phyloP scores from a whole-genome alignment of 2,329 filamentous ascomycete genomes.

The Arthrobotrys musiformis region DNA sequence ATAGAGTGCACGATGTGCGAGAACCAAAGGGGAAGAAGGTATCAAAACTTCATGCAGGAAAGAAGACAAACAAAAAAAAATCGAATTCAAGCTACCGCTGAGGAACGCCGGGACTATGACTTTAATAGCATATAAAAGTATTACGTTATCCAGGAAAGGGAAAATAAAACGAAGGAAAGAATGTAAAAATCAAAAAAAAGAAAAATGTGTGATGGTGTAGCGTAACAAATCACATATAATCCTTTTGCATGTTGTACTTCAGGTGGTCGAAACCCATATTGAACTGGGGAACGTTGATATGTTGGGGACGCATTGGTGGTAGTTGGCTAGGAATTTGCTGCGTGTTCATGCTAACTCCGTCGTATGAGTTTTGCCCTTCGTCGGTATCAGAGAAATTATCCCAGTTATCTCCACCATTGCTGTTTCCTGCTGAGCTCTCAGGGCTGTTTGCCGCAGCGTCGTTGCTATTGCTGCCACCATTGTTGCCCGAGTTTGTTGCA shows the following conservation, averaged over 20 bases:
- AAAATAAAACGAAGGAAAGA: slow-evolving; percentile 2
- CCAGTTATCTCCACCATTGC: slow-evolving; percentile 43
- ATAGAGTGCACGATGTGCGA: slow-evolving; percentile 16
- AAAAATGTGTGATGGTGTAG: neutral
- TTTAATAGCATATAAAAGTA: slow-evolving; percentile 36
- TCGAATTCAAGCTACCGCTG: slow-evolving; percentile 47
- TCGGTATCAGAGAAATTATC: slow-evolving; percentile 53
- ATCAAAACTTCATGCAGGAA: slow-evolving; percentile 26
- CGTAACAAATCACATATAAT: slow-evolving; percentile 24
- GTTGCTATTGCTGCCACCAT: slow-evolving; percentile 15
- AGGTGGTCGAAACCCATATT: slow-evolving; percentile 49
- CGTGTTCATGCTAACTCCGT: slow-evolving; percentile 37
- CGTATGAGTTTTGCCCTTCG: slow-evolving; percentile 51
- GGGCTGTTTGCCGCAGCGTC: slow-evolving; percentile 36
- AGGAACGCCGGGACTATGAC: slow-evolving; percentile 53
- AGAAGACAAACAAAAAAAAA: slow-evolving; percentile 11
- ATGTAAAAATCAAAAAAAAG: too few relatives aligned
- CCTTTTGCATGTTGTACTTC: slow-evolving; percentile 43
- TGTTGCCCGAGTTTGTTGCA: slow-evolving; percentile 31
- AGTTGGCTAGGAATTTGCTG: slow-evolving; percentile 53
- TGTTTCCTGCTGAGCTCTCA: slow-evolving; percentile 45
- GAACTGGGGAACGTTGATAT: slow-evolving; percentile 45
- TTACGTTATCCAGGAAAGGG: slow-evolving; percentile 16
- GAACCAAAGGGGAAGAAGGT: slow-evolving; percentile 26
- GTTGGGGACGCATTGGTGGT: slow-evolving; percentile 50